These are phyloP conservation scores for Tetradesmus lagerheimii DNA, from an alignment of 139 green algal species.

Conservation along the genomic window DNA sequence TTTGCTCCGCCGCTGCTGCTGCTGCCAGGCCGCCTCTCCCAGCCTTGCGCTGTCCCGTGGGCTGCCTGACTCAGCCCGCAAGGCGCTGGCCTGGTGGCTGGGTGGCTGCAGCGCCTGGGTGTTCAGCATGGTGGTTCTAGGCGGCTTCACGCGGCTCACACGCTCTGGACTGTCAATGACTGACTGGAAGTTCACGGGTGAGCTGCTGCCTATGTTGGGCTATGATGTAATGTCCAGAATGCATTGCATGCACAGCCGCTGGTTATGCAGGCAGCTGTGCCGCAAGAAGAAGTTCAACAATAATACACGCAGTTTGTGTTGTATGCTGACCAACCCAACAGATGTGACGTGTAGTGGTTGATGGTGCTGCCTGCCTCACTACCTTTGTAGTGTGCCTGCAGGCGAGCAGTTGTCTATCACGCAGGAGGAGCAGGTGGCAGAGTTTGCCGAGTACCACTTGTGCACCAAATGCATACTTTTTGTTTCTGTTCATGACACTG, in stretches of 20 bases:
- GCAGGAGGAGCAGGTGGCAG: constrained; percentile 82
- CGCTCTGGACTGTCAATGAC: constrained; percentile 98
- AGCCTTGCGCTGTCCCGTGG: constrained; percentile 46
- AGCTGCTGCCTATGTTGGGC: background rate
- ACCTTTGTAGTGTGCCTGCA: no score
- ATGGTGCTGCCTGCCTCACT: no score
- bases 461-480: no score
- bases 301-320: no score
- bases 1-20: background rate
- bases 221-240: background rate
- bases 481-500: no score
- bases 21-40: background rate
- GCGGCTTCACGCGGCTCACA: constrained; percentile 96
- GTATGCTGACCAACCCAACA: no score
- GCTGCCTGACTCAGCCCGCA: constrained; percentile 43
- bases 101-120: constrained; percentile 89
- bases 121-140: constrained; percentile 96
- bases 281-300: no score
- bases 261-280: no score
- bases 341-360: no score
- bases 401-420: constrained; percentile 69
- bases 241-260: background rate
- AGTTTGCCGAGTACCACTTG: constrained; percentile 94
- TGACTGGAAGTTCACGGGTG: constrained; percentile 98
- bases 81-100: constrained; percentile 85